Percentiles rank a stretch among this genome's conserved stretches.
phyloP scores from a whole-genome alignment of 352 stramenopile genomes.

The Globisporangium barbulae region DNA sequence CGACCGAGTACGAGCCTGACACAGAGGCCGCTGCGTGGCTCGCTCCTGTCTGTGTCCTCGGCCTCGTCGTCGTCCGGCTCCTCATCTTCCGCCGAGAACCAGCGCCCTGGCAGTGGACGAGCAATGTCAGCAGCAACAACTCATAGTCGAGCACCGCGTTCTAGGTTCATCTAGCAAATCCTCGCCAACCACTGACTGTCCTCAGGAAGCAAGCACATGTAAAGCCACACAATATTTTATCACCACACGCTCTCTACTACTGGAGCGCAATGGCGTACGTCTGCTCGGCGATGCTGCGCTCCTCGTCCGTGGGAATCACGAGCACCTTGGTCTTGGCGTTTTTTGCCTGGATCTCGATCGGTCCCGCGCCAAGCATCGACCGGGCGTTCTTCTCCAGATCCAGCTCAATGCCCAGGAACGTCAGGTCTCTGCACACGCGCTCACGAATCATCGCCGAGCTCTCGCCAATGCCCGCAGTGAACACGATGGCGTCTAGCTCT shows the following conservation, averaged over 20 bases:
- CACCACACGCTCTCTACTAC: slow-evolving; percentile 14
- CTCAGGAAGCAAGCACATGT: too few relatives aligned
- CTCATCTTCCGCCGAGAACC: not conserved
- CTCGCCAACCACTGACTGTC: too few relatives aligned
- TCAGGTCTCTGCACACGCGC: slow-evolving; percentile 59
- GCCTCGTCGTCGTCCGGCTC: not conserved
- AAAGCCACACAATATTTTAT: not conserved
- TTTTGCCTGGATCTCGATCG: slow-evolving; percentile 54
- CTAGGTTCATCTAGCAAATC: slow-evolving; percentile 1
- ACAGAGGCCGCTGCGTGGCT: slow-evolving; percentile 1
- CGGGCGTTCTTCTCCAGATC: slow-evolving; percentile 68
- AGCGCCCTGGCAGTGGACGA: not conserved
- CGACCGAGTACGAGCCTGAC: slow-evolving; percentile 9
- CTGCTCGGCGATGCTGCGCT: slow-evolving; percentile 87
- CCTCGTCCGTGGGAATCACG: slow-evolving; percentile 89
- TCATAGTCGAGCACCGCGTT: not conserved
- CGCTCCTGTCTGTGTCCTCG: slow-evolving; percentile 8
- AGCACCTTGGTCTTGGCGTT: slow-evolving; percentile 64
- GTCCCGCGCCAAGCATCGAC: slow-evolving; percentile 55
- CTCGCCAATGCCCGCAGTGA: slow-evolving; percentile 89
- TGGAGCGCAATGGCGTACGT: slow-evolving; percentile 64
- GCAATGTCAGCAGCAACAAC: not conserved
- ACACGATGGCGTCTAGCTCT: slow-evolving; percentile 81
- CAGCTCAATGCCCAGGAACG: slow-evolving; percentile 68
- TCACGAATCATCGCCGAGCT: slow-evolving; percentile 77